Base-by-base conservation (phyloP, 139 green algal genomes). In the Diplosphaera chodatii region DNA sequence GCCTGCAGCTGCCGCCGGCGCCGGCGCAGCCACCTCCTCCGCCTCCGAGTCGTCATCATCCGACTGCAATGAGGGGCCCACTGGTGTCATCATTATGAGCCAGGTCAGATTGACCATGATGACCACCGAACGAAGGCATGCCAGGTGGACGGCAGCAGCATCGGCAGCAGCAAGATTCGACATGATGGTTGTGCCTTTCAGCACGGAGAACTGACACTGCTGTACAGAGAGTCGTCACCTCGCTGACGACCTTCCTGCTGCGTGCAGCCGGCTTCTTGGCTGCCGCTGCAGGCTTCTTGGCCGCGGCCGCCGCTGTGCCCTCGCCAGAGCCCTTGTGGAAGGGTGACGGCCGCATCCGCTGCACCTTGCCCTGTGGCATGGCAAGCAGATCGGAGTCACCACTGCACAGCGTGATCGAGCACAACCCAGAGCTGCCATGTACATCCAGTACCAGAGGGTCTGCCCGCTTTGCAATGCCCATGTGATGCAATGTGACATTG, bases 281-380 rank as follows among this genome's bases (percentile, higher is more conserved):
- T 10, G 48, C 48, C 13, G 31, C 48, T 56, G 41, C 2, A 40
- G 64, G 64, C 59, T 69, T 66, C 20, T 28, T 33, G 18, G 56
- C 23, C 20, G 56, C 23, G 23, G 16, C 5, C 8, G 40, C 22
- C 23, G 55, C 55, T 25, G 21, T 16, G 63, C 67, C 40, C n/a
- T 66, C 32, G 56, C 80, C 77, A 3, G 68, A 78, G 22, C 70
- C 74, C 70, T 88, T 88, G 77, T 88, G 76, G 74, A 88, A 88
- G 22, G 83, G 83, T 18, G 74, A 84, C 30, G 75, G 74, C 32
- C 83, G 70, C 77, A 86, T 85, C 68, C 80, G 76, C 56, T 76
- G 74, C 63, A 86, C 83, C 75, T 84, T 85, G 65, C 59, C 67
- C 75, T 76, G 63, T 27, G 66, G 4, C 27, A 68, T 48, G 10